Evolutionary conservation across 2,329 filamentous ascomycete genomes (phyloP).

Genomic region (Parasarocladium wereldwijsianum): DNA sequence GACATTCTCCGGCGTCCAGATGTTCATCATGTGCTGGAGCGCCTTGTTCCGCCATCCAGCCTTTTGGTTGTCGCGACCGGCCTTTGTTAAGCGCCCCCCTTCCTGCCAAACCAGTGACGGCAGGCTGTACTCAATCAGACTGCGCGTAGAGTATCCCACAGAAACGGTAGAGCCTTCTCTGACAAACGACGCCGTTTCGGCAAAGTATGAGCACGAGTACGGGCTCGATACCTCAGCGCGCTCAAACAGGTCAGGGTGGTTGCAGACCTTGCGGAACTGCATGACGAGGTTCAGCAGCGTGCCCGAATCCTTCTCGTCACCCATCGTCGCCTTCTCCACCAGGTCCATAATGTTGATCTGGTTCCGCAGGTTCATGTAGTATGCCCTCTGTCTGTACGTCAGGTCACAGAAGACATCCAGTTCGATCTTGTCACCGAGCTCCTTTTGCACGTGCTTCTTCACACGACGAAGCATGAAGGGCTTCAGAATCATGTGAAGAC

Average conservation of each 20-base stretch:
- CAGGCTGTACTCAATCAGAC: slow-evolving; percentile 68
- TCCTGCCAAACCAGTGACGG: slow-evolving; percentile 74
- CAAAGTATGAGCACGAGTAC: slow-evolving; percentile 71
- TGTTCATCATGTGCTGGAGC: slow-evolving; percentile 70
- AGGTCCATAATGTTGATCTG: slow-evolving; percentile 98
- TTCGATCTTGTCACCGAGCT: slow-evolving; percentile 97
- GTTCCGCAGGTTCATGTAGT: slow-evolving; percentile 84
- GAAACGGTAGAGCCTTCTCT: slow-evolving; percentile 70
- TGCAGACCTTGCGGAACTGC: slow-evolving; percentile 99
- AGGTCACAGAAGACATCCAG: slow-evolving; percentile 91
- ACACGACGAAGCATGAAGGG: slow-evolving; percentile 99
- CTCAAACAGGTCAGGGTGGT: slow-evolving; percentile 94
- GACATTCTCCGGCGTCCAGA: slow-evolving; percentile 75
- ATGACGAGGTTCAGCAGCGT: slow-evolving; percentile 98
- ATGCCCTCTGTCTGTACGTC: slow-evolving; percentile 87
- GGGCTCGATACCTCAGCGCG: slow-evolving; percentile 83
- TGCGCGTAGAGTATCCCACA: slow-evolving; percentile 79
- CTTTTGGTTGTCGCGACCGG: slow-evolving; percentile 55
- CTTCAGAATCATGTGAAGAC: slow-evolving; percentile 97
- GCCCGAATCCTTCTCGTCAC: slow-evolving; percentile 86
- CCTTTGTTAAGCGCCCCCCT: slow-evolving; percentile 58
- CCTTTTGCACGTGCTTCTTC: slow-evolving; percentile 99
- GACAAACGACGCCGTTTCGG: slow-evolving; percentile 88
- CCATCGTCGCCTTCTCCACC: slow-evolving; percentile 89
- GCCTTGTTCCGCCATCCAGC: slow-evolving; percentile 73